Conservation (phyloP, 208 protist species). For the Trypanosoma lewisi region DNA sequence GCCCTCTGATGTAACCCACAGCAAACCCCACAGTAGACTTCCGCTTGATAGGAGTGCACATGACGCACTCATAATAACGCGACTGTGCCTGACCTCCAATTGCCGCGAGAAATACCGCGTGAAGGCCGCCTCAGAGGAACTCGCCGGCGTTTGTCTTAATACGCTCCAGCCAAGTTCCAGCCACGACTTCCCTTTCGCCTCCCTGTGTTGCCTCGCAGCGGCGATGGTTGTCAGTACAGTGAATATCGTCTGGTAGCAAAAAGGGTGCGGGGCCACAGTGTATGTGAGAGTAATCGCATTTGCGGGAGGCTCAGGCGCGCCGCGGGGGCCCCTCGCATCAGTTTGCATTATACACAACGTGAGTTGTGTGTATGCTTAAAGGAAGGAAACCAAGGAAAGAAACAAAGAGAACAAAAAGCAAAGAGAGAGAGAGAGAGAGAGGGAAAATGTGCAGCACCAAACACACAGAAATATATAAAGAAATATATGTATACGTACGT, state of each 20-base stretch:
- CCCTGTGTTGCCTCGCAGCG: background rate
- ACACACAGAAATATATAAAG: background rate
- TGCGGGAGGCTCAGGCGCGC: background rate
- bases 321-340: too few species aligned
- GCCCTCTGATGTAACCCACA: conserved; percentile 47
- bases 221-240: conserved; percentile 26
- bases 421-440: background rate
- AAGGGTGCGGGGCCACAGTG: conserved; percentile 43
- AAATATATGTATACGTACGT: background rate
- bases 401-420: background rate
- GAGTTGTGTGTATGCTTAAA: background rate
- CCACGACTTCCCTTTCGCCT: background rate
- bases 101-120: conserved; percentile 45
- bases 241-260: conserved; percentile 30
- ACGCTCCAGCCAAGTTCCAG: background rate
- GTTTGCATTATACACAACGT: background rate
- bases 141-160: background rate
- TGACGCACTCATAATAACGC: conserved; percentile 43
- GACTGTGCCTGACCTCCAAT: conserved; percentile 37
- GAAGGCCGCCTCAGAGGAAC: conserved; percentile 38
- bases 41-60: conserved; percentile 52
- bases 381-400: background rate
- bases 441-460: background rate
- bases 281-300: conserved; percentile 57
- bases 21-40: conserved; percentile 27